Base-by-base conservation (phyloP, 306 rosid species). In the Fagus crenata region DNA sequence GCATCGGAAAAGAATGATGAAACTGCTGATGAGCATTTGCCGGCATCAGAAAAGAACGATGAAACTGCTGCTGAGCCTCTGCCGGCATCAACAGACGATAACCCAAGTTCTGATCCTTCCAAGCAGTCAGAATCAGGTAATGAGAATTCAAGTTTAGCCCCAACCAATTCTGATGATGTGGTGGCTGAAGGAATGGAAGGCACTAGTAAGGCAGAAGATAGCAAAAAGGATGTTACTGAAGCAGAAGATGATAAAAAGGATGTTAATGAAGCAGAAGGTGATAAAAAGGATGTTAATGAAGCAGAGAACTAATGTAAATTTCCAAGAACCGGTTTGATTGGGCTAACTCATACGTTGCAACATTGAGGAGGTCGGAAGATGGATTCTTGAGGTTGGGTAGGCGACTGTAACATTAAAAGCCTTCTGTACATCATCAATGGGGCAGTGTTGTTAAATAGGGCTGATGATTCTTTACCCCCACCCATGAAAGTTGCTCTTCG, bases 341-440 rank as follows among this genome's bases (percentile, higher is more conserved):
- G 75, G 89, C 90, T 84, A 88, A 85, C 84, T 69, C 73, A 40
- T 39, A 72, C 67, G 3, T 49, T 72, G 87, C 91, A 74, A 68
- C 78, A 81, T 87, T 84, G 83, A 89, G 84, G 79, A 75, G 91
- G 94, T 88, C 93, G 97, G 91, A 84, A 76, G 91, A 79, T 86
- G 82, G 76, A 81, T 74, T 71, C 81, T 81, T 78, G 84, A 81
- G 80, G 85, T 55, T 81, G 82, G 89, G 85, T 70, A n/a, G 89
- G 85, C 85, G 65, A 75, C 87, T 75, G 85, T 79, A 67, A 74
- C 54, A 81, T 81, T 77, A 77, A 84, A 79, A 74, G 84, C 86
- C 85, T 76, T 54, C 51, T 64, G 89, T 82, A 74, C 81, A 81
- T 71, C 84, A 59, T 73, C 64, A 8, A 59, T 67, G 86, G 74